Percentiles rank a stretch among this genome's conserved stretches.
Conservation (phyloP, 768 basidiomycete species). For the Podaxis sp. region DNA sequence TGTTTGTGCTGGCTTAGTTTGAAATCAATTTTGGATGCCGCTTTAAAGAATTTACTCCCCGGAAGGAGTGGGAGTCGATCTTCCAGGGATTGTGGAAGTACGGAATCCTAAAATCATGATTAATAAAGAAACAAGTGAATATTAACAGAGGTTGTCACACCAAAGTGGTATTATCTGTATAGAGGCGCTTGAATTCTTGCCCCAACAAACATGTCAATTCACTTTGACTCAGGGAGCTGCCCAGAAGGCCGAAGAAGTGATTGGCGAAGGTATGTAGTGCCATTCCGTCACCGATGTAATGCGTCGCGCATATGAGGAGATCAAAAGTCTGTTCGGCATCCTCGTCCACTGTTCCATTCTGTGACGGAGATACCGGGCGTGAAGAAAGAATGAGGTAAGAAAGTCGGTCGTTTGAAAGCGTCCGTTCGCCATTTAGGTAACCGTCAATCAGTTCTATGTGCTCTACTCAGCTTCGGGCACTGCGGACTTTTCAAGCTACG, state of each 20-base stretch:
- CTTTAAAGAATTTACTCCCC: slow-evolving; percentile 38
- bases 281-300: slow-evolving; percentile 88
- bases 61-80: slow-evolving; percentile 39
- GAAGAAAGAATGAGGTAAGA: slow-evolving; percentile 60
- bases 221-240: slow-evolving; percentile 28
- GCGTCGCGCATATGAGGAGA: slow-evolving; percentile 72
- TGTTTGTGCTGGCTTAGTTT: slow-evolving; percentile 50
- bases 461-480: slow-evolving; percentile 1
- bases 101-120: slow-evolving; percentile 10
- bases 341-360: slow-evolving; percentile 10
- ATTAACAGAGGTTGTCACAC: neutral
- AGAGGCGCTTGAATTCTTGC: slow-evolving; percentile 32
- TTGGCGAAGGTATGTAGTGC: slow-evolving; percentile 81
- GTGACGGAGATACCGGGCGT: neutral
- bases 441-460: slow-evolving; percentile 56
- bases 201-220: slow-evolving; percentile 30
- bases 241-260: slow-evolving; percentile 67
- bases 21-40: slow-evolving; percentile 58
- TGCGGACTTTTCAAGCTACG: slow-evolving; percentile 13
- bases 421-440: slow-evolving; percentile 79
- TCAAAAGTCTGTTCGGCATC: slow-evolving; percentile 42
- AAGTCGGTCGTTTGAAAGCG: slow-evolving; percentile 63
- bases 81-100: slow-evolving; percentile 45
- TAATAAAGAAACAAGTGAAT: neutral
- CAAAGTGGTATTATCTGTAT: neutral